phyloP scores from a whole-genome alignment of 2,329 filamentous ascomycete species.

The Sarocladium kiliense region DNA sequence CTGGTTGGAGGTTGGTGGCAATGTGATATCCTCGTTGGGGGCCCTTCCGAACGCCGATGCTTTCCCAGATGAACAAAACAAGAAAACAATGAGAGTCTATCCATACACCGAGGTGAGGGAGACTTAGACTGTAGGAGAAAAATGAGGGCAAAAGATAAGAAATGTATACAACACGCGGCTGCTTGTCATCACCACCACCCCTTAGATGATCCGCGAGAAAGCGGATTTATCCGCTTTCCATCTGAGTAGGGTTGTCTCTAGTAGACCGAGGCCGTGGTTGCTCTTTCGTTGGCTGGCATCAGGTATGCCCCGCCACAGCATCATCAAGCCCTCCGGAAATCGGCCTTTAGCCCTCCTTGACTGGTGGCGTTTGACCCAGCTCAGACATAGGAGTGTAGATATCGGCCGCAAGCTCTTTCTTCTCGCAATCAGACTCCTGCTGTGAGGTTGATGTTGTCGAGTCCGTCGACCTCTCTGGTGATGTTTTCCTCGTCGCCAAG shows the following conservation, averaged over 20 bases:
- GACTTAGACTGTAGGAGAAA: conserved; percentile 3
- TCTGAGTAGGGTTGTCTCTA: neutral
- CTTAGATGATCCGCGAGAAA: conserved; percentile 22
- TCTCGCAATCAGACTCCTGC: conserved; percentile 1
- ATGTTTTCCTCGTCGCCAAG: neutral
- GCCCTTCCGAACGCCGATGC: conserved; percentile 5
- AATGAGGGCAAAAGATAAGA: conserved; percentile 10
- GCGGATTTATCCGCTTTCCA: conserved; percentile 23
- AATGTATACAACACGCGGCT: conserved; percentile 9
- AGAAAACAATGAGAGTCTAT: neutral
- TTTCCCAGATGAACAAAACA: neutral
- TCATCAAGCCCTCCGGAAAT: too few species aligned
- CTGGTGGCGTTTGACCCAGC: neutral
- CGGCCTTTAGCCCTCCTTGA: conserved; percentile 1
- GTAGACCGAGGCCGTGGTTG: too few species aligned
- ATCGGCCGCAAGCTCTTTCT: neutral
- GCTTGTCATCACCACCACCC: neutral
- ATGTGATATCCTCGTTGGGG: too few species aligned
- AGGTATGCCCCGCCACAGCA: too few species aligned
- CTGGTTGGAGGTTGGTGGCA: too few species aligned
- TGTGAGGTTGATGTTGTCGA: neutral
- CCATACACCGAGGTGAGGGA: neutral
- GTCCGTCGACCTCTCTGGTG: neutral
- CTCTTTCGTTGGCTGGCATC: too few species aligned
- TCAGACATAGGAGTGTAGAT: conserved; percentile 7